Conservation (phyloP, 192 early-diverging fungal species). For the Kickxella alabastrina region DNA sequence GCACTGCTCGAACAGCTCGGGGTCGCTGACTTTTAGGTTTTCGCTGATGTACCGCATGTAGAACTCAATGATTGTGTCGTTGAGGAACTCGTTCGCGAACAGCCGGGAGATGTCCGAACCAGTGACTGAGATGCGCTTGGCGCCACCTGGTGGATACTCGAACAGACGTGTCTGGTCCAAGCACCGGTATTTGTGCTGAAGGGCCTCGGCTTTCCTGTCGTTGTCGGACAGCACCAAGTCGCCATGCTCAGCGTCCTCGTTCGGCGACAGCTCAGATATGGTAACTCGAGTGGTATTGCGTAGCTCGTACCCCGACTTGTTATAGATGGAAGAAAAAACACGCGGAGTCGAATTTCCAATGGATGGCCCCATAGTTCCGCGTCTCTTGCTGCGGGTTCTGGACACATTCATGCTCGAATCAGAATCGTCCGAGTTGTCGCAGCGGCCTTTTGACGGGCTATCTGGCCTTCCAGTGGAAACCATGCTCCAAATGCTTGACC, state of each 20-base stretch:
- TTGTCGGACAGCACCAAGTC: conserved; percentile 1
- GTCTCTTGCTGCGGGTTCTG: too few relatives aligned
- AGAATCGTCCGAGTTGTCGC: not conserved
- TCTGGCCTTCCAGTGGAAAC: not conserved
- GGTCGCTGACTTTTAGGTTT: conserved; percentile 37
- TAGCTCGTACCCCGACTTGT: conserved; percentile 7
- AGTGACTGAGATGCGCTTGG: conserved; percentile 59
- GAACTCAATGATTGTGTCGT: conserved; percentile 89
- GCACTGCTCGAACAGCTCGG: conserved; percentile 53
- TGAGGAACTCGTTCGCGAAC: conserved; percentile 72
- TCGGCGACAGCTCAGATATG: conserved; percentile 1
- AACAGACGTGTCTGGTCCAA: conserved; percentile 25
- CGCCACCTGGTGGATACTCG: conserved; percentile 53
- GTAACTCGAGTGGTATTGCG: conserved; percentile 7
- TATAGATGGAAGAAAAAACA: not conserved
- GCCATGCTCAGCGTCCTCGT: not conserved
- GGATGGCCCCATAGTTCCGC: not conserved
- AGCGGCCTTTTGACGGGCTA: not conserved
- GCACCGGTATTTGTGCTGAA: conserved; percentile 10
- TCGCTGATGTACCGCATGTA: conserved; percentile 63
- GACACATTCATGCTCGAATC: too few relatives aligned
- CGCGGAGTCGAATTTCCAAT: not conserved
- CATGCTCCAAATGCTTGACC: conserved; percentile 18
- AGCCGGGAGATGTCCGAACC: conserved; percentile 64
- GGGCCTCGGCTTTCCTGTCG: conserved; percentile 10